These are phyloP conservation scores for Oehlia diaphana DNA, from an alignment of 192 early-diverging fungal species.

Conservation along the genomic window DNA sequence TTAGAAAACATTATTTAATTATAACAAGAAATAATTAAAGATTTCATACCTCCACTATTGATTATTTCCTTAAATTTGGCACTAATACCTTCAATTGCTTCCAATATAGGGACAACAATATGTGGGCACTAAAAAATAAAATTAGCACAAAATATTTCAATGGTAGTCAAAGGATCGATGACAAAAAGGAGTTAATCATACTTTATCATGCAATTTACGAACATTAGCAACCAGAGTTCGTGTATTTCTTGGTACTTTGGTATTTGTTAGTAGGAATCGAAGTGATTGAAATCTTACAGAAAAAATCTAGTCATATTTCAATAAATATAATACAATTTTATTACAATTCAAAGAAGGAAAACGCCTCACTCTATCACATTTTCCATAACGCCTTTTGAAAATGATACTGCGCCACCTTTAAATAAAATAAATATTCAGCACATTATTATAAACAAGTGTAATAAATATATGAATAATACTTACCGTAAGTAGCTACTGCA, in stretches of 20 bases:
- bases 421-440: not conserved
- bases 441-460: not conserved
- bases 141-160: not conserved
- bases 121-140: conserved; percentile 44
- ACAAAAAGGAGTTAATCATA: conserved; percentile 20
- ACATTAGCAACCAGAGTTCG: conserved; percentile 83
- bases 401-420: conserved; percentile 72
- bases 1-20: no score
- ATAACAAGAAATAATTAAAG: not conserved
- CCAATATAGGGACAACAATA: conserved; percentile 65
- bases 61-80: conserved; percentile 37
- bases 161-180: not conserved
- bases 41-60: conserved; percentile 27
- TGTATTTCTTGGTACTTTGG: conserved; percentile 87
- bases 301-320: not conserved
- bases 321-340: not conserved
- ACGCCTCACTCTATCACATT: conserved; percentile 2
- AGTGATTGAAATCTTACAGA: conserved; percentile 57
- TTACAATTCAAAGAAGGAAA: not conserved
- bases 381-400: conserved; percentile 53
- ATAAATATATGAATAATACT: not conserved
- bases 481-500: conserved; percentile 82
- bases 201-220: conserved; percentile 53
- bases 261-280: conserved; percentile 86
- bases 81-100: conserved; percentile 66